Conservation (phyloP, 1,284 basidiomycete species). For the Apiotrichum siamense region DNA sequence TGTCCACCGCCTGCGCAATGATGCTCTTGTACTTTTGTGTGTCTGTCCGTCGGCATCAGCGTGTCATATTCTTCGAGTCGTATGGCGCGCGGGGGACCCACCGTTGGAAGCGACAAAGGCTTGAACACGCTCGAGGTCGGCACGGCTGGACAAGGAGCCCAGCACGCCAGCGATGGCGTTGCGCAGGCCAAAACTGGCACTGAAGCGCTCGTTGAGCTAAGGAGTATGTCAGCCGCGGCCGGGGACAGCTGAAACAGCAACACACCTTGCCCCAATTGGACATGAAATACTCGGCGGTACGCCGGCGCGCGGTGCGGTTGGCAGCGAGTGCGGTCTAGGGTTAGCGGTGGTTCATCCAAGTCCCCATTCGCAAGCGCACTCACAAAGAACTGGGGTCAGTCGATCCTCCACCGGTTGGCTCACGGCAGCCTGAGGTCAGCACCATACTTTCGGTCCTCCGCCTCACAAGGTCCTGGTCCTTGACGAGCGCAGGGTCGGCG, state of each 20-base stretch:
- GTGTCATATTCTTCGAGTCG: neutral
- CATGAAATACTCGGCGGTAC: constrained; percentile 50
- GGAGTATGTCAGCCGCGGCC: neutral
- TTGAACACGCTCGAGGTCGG: constrained; percentile 62
- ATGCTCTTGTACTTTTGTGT: constrained; percentile 48
- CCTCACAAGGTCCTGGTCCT: constrained; percentile 60
- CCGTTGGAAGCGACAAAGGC: constrained; percentile 57
- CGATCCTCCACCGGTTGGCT: neutral
- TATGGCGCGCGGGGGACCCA: too few relatives aligned
- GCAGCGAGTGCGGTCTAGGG: constrained; percentile 38
- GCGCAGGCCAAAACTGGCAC: constrained; percentile 56
- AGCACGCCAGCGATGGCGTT: constrained; percentile 53
- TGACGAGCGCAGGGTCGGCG: constrained; percentile 51
- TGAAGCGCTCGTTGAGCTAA: constrained; percentile 65
- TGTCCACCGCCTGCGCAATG: constrained; percentile 52
- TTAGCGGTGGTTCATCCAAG: constrained; percentile 37
- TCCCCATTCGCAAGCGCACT: constrained; percentile 14
- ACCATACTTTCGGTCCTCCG: constrained; percentile 24
- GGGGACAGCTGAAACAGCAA: constrained; percentile 25
- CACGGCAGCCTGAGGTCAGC: neutral
- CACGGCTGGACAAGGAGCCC: constrained; percentile 57
- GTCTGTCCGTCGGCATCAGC: constrained; percentile 20
- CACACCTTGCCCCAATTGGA: constrained; percentile 53
- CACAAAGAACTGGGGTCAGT: constrained; percentile 27
- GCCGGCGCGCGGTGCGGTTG: constrained; percentile 30